phyloP scores from a whole-genome alignment of 2,329 filamentous ascomycete genomes.

The Myriangium duriaei region DNA sequence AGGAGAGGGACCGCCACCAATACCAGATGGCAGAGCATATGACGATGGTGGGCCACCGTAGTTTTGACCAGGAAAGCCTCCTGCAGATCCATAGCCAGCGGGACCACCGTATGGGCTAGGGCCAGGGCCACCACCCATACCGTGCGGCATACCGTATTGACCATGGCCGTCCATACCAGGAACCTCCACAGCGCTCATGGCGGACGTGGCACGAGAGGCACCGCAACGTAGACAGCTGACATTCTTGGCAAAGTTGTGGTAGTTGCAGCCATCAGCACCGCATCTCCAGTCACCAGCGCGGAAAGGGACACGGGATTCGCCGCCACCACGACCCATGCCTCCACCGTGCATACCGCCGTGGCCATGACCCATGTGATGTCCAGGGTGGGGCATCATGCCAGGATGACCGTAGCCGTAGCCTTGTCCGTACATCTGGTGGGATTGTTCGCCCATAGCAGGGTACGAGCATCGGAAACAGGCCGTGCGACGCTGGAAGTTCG shows the following conservation, averaged over 20 bases:
- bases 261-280: conserved; percentile 89
- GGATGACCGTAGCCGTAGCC: conserved; percentile 53
- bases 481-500: conserved; percentile 96
- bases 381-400: conserved; percentile 57
- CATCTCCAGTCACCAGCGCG: conserved; percentile 98
- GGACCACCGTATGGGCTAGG: conserved; percentile 62
- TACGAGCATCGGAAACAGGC: conserved; percentile 98
- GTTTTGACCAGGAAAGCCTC: conserved; percentile 54
- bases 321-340: conserved; percentile 47
- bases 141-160: conserved; percentile 74
- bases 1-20: conserved; percentile 63
- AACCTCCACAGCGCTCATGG: conserved; percentile 77
- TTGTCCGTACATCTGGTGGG: conserved; percentile 52
- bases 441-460: conserved; percentile 77
- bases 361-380: conserved; percentile 47
- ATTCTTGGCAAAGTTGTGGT: conserved; percentile 99
- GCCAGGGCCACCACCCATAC: conserved; percentile 61
- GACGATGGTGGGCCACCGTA: conserved; percentile 80
- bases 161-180: conserved; percentile 71
- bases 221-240: conserved; percentile 94
- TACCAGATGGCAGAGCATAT: conserved; percentile 75
- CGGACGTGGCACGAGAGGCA: conserved; percentile 83
- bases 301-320: conserved; percentile 77
- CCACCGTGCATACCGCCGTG: conserved; percentile 33
- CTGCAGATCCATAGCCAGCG: conserved; percentile 44